Evolutionary conservation across 1,284 basidiomycete species (phyloP).

Genomic region (Papiliotrema nemorosa): DNA sequence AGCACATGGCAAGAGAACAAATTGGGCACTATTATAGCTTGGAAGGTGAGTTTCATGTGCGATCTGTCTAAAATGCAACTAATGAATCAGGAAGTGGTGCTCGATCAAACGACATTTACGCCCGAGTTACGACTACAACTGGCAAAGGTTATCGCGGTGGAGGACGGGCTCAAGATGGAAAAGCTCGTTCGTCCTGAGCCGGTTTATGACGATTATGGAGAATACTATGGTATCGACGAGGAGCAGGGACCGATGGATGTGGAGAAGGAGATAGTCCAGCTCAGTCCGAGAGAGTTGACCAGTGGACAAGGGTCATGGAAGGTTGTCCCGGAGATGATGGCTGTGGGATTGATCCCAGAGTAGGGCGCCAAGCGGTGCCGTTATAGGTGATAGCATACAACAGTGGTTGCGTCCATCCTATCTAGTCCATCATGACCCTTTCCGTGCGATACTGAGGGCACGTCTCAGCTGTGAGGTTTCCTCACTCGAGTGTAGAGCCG

Average conservation of each 20-base stretch:
- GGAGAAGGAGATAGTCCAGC: neutral
- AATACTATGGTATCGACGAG: neutral
- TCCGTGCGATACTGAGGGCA: too few relatives aligned
- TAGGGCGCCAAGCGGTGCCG: too few relatives aligned
- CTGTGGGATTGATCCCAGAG: neutral
- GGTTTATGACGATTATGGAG: neutral
- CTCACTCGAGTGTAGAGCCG: slow-evolving; percentile 13
- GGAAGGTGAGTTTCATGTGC: slow-evolving; percentile 38
- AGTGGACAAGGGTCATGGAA: neutral
- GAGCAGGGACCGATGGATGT: too few relatives aligned
- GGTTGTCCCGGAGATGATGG: slow-evolving; percentile 3
- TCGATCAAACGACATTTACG: slow-evolving; percentile 36
- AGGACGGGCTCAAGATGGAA: neutral
- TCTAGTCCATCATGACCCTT: too few relatives aligned
- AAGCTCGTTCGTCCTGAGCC: neutral
- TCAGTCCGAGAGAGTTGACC: neutral
- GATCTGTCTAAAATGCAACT: neutral
- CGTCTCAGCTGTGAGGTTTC: neutral
- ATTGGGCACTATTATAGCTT: slow-evolving; percentile 23
- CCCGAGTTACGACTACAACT: slow-evolving; percentile 32
- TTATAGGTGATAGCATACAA: too few relatives aligned
- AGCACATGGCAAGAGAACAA: too few relatives aligned
- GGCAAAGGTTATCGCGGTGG: slow-evolving; percentile 12
- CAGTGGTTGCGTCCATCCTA: too few relatives aligned
- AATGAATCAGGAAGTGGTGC: slow-evolving; percentile 28